Evolutionary conservation across 2,329 filamentous ascomycete genomes (phyloP).

Genomic region (Penicillium griseofulvum): DNA sequence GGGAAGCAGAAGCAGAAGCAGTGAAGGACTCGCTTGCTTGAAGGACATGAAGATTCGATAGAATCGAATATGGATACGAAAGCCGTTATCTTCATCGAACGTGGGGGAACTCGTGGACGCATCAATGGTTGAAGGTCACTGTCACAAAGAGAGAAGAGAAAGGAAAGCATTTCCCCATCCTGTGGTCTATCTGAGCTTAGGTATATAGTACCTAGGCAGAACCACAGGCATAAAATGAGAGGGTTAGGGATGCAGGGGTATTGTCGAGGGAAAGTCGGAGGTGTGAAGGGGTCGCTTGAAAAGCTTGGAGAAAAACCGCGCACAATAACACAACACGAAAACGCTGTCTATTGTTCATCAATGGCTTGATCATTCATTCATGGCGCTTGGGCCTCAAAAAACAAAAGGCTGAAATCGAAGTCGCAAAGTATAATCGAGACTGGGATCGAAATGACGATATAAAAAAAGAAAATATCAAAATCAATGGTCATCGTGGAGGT

Average conservation of each 20-base stretch:
- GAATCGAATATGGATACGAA: not conserved
- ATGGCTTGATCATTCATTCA: slow-evolving; percentile 26
- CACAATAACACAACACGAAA: slow-evolving; percentile 17
- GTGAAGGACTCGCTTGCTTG: not conserved
- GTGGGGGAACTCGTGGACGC: slow-evolving; percentile 19
- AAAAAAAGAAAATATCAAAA: slow-evolving; percentile 5
- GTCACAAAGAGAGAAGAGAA: not conserved
- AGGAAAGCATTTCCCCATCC: not conserved
- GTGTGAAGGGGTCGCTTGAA: slow-evolving; percentile 6
- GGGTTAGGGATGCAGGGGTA: not conserved
- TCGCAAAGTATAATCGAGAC: not conserved
- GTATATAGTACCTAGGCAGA: not conserved
- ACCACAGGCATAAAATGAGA: not conserved
- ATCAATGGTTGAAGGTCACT: slow-evolving; percentile 8
- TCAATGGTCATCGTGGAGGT: slow-evolving; percentile 6
- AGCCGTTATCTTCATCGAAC: slow-evolving; percentile 19
- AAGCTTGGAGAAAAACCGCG: slow-evolving; percentile 7
- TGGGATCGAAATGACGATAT: slow-evolving; percentile 3
- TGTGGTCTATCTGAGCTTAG: not conserved
- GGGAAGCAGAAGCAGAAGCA: slow-evolving; percentile 1
- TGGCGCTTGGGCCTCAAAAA: slow-evolving; percentile 7
- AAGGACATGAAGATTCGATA: not conserved
- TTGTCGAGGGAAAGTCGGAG: not conserved
- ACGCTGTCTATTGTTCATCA: slow-evolving; percentile 35
- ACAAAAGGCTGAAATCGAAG: not conserved